Evolutionary conservation across 768 basidiomycete species (phyloP), one percentile per base, ranked within the genome.

Genomic region (Phaeotremella skinneri): DNA sequence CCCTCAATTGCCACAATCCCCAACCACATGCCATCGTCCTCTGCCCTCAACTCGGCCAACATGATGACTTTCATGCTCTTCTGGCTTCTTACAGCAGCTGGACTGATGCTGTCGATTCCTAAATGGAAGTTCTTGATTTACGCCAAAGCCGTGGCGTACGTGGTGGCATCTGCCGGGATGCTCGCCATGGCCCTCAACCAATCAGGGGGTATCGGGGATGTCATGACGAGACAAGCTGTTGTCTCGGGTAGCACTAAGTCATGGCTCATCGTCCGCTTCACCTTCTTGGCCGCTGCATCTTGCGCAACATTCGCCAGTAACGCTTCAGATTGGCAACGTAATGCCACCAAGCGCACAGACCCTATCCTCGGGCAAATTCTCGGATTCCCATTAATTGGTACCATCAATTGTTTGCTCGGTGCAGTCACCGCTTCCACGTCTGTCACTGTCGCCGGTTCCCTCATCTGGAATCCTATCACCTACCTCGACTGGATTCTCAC

Each of bases 291-390:
- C 16, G 71, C 73, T 0, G 70, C 73, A 0, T 59, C 61, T 5
- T 74, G 73, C 41, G 58, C 61, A 1, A 74, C 73, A 0, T 74
- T 74, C 31, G 70, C 68, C 2, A 49, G 41, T 29, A 74, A 74
- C 48, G 70, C 73, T 9, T 34, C 59, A 13, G 72, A 70, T 55
- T 73, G 67, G 64, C 69, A 70, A 52, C 55, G 71, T 3, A 68
- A 68, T 42, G 69, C 68, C 1, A 61, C 56, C 2, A 45, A 54
- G 9, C 55, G 59, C 20, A 58, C 26, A 41, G 67, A 70, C 45
- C 64, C 67, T 0, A 67, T 74, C 56, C 34, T 70, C 4, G 73
- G 73, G 1, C 68, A 74, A 23, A 41, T 74, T 7, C 20, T 72
- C 21, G 73, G 73, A 2, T 74, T 74, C 51, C 73, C 73, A 0